phyloP scores from a whole-genome alignment of 2,329 filamentous ascomycete genomes.

The Beauveria sp. region DNA sequence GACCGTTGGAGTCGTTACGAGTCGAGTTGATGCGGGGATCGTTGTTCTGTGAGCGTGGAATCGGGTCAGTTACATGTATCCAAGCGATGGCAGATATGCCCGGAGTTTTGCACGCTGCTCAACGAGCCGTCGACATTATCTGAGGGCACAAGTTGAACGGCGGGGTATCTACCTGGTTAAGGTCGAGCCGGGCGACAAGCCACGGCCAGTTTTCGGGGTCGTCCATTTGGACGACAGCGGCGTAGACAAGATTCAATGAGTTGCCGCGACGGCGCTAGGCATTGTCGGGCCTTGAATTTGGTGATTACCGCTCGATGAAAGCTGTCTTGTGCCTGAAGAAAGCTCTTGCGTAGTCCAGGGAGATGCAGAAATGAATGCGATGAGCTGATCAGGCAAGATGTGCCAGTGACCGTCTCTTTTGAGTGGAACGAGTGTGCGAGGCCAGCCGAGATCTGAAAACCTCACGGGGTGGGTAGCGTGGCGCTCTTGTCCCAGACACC shows the following conservation, averaged over 20 bases:
- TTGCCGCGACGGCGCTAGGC: background rate
- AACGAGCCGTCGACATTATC: background rate
- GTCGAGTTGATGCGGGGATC: conserved; percentile 29
- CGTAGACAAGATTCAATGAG: background rate
- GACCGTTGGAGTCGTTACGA: conserved; percentile 24
- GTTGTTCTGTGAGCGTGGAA: conserved; percentile 6
- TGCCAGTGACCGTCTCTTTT: background rate
- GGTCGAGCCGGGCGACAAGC: conserved; percentile 6
- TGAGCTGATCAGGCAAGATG: background rate
- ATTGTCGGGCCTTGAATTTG: background rate
- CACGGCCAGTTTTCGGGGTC: conserved; percentile 5
- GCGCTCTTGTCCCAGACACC: conserved; percentile 6
- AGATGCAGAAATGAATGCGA: background rate
- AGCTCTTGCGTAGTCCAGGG: background rate
- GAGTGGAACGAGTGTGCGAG: background rate
- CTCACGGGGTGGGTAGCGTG: background rate
- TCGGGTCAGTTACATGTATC: background rate
- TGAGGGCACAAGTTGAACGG: background rate
- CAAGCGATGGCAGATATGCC: background rate
- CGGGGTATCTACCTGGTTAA: conserved; percentile 1
- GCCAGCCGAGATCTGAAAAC: background rate
- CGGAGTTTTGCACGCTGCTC: background rate
- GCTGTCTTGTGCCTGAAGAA: background rate
- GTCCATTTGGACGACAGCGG: background rate
- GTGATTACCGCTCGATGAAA: background rate